Base-by-base conservation (phyloP, 176 grass and related monocot species). In the Calamus simplicifolius region DNA sequence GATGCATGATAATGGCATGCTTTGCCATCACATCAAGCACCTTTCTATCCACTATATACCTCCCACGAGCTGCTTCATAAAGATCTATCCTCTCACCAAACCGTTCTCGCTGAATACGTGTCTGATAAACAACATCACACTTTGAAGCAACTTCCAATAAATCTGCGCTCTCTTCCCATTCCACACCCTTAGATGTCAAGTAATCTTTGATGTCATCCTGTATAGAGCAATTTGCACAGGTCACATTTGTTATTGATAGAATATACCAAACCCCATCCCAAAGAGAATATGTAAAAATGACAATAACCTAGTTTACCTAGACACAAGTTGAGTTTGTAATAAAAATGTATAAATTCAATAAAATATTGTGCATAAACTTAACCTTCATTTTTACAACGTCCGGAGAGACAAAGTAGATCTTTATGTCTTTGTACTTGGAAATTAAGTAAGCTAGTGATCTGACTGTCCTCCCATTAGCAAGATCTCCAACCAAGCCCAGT, bases 381-480 rank as follows among this genome's bases (percentile, higher is more conserved):
- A 90, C 86, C 86, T 96, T 97, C 92, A 97, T 97, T 77, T 88
- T 97, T 51, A 97, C 92, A 70, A 88, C 77, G 52, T 97, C 75
- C 21, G 92, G 92, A 59, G 92, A 79, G 43, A 97, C 92, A 69
- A 97, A 90, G 64, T 88, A 90, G 64, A 97, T 88, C 69, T 90
- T 97, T 75, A 84, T 76, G 51, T 85, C 81, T 18, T 76, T 31
- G 66, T 97, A 90, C 62, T 87, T 90, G 25, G 87, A 75, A 30
- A 90, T 90, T 67, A 97, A 85, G 71, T 88, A 90, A 6, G 92
- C 92, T 49, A 97, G 54, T 49, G 92, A 97, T 69, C 83, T 78
- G 69, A 90, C 92, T 4, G 87, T 97, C 77, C 87, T 81, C 52
- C 92, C 92, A 60, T 97, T 90, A 70, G 87, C 86, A 72, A 97